Conservation (phyloP, 164 flowering plant species). For the Pachysandra terminalis region DNA sequence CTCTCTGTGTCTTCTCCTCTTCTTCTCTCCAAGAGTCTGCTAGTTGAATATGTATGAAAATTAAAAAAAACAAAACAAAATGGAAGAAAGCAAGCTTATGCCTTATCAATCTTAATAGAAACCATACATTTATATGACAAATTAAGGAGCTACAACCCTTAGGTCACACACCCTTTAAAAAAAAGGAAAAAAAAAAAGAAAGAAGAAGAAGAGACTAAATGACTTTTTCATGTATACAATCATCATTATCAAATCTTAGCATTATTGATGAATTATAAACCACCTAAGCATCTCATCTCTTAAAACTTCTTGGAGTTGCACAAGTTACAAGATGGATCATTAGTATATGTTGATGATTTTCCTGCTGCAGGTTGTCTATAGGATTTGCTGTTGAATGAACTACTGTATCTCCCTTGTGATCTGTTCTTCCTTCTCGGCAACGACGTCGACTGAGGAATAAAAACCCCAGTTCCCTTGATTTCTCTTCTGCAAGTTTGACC, state of each 20-base stretch:
- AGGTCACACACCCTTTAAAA: not conserved
- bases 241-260: not conserved
- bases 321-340: constrained; percentile 21
- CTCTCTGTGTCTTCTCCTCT: no score
- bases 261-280: not conserved
- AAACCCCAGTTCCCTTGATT: constrained; percentile 89
- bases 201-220: not conserved
- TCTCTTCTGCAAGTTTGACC: constrained; percentile 46
- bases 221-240: constrained; percentile 10
- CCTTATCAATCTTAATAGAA: constrained; percentile 9
- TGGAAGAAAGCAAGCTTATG: not conserved
- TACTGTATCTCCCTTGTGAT: constrained; percentile 42
- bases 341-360: constrained; percentile 11
- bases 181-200: no score
- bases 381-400: no score
- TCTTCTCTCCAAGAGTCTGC: not conserved
- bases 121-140: not conserved
- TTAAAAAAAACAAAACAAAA: not conserved
- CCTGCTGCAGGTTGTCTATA: constrained; percentile 33
- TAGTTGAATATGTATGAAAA: not conserved
- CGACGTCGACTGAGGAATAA: constrained; percentile 68
- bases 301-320: constrained; percentile 19
- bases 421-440: constrained; percentile 58
- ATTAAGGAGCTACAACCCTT: not conserved
- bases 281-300: not conserved